phyloP scores from a whole-genome alignment of 192 early-diverging fungal genomes.

The Coemansia sp. region DNA sequence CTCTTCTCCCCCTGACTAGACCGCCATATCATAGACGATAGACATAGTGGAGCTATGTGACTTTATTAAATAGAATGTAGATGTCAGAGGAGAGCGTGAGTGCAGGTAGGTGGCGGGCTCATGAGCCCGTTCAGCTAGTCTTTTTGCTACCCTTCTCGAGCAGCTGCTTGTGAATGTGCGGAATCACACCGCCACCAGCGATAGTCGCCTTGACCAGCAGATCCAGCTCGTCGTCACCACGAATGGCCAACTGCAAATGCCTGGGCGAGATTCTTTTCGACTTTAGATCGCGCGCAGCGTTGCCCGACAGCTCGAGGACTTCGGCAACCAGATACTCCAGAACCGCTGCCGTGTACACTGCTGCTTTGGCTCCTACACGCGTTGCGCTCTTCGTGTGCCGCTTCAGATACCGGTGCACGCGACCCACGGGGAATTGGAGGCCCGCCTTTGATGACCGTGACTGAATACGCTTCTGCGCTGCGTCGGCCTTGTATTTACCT shows the following conservation, averaged over 20 bases:
- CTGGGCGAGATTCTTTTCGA: conserved; percentile 89
- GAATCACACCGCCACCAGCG: conserved; percentile 84
- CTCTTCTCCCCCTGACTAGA: background rate
- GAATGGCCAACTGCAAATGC: conserved; percentile 88
- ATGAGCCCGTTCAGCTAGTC: conserved; percentile 6
- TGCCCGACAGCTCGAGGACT: conserved; percentile 90
- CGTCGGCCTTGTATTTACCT: conserved; percentile 45
- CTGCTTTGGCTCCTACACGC: conserved; percentile 87
- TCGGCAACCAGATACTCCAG: conserved; percentile 93
- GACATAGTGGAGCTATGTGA: background rate
- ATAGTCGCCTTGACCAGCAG: conserved; percentile 87
- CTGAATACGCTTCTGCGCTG: conserved; percentile 48
- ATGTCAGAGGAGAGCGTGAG: background rate
- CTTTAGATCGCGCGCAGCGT: conserved; percentile 88
- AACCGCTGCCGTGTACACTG: conserved; percentile 89
- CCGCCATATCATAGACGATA: background rate
- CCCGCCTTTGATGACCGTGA: conserved; percentile 54
- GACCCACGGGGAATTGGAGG: conserved; percentile 87
- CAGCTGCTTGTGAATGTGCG: conserved; percentile 57
- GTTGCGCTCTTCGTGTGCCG: conserved; percentile 74
- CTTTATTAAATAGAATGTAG: background rate
- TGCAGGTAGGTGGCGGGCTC: background rate
- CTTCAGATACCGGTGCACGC: conserved; percentile 92
- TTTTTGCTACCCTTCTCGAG: conserved; percentile 53
- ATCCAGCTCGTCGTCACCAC: conserved; percentile 91